Evolutionary conservation across 2,329 filamentous ascomycete genomes (phyloP).

Genomic region (Lecanosticta acicola): DNA sequence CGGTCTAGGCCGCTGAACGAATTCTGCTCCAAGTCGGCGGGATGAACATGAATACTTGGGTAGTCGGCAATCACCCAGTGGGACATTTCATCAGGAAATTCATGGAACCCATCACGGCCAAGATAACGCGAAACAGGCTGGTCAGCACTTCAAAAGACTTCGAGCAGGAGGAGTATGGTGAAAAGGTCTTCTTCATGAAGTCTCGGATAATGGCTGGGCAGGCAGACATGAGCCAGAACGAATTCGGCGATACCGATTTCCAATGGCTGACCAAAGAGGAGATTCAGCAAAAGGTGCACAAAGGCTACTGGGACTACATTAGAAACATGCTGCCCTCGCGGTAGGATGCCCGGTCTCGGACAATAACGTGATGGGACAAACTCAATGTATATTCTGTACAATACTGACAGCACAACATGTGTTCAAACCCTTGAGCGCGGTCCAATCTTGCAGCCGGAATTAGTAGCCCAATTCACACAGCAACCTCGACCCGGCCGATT

Average conservation of each 20-base stretch:
- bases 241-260: slow-evolving; percentile 71
- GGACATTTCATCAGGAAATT: slow-evolving; percentile 65
- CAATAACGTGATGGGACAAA: background rate
- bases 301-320: slow-evolving; percentile 71
- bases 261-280: slow-evolving; percentile 91
- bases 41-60: slow-evolving; percentile 97
- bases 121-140: slow-evolving; percentile 22
- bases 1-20: slow-evolving; percentile 67
- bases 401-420: background rate
- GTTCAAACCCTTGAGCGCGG: too few species aligned
- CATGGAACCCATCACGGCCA: slow-evolving; percentile 35
- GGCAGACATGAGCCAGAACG: slow-evolving; percentile 68
- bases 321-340: slow-evolving; percentile 78
- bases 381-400: background rate
- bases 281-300: slow-evolving; percentile 58
- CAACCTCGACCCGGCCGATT: too few species aligned
- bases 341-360: slow-evolving; percentile 36
- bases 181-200: slow-evolving; percentile 95
- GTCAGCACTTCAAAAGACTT: slow-evolving; percentile 29
- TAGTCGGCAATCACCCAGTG: slow-evolving; percentile 84
- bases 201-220: slow-evolving; percentile 96
- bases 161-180: slow-evolving; percentile 50
- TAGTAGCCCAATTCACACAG: too few species aligned
- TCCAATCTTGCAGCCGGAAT: too few species aligned
- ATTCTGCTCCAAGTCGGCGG: slow-evolving; percentile 73